Conservation (phyloP, 2,329 filamentous ascomycete species). For the Diaporthe batatas region DNA sequence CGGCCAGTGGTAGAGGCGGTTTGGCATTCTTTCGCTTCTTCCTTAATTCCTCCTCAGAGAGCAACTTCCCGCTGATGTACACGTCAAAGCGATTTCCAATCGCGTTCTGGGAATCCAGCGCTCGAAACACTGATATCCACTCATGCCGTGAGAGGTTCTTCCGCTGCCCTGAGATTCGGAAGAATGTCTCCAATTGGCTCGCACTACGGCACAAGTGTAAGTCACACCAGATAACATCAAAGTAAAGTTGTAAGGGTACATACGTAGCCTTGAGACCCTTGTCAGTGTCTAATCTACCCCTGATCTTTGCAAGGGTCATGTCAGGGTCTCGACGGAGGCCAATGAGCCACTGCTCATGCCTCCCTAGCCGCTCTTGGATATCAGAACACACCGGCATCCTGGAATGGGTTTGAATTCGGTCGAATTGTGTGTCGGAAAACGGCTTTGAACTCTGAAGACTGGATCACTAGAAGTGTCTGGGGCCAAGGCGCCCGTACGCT, state of each 20-base stretch:
- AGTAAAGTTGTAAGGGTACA: not conserved
- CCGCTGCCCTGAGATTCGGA: not conserved
- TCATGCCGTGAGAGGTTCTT: slow-evolving; percentile 2
- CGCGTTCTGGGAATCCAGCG: not conserved
- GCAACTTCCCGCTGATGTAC: not conserved
- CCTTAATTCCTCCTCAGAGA: not conserved
- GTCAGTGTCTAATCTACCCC: not conserved
- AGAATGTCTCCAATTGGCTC: not conserved
- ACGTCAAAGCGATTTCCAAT: not conserved
- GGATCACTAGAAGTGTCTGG: not conserved
- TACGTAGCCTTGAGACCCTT: not conserved
- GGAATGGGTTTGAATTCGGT: accelerated
- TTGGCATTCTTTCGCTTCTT: slow-evolving; percentile 1
- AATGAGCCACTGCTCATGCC: slow-evolving; percentile 1
- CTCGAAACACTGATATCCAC: not conserved
- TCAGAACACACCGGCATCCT: not conserved
- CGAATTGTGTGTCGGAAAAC: not conserved
- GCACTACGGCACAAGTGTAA: not conserved
- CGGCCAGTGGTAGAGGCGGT: not conserved
- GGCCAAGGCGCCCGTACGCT: no score
- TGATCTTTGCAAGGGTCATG: slow-evolving; percentile 5
- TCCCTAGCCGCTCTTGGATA: not conserved
- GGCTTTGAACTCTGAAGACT: not conserved
- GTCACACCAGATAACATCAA: not conserved
- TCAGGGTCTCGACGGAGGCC: not conserved